Conservation (phyloP, 2,329 filamentous ascomycete species). For the Calonectria pauciramosa region DNA sequence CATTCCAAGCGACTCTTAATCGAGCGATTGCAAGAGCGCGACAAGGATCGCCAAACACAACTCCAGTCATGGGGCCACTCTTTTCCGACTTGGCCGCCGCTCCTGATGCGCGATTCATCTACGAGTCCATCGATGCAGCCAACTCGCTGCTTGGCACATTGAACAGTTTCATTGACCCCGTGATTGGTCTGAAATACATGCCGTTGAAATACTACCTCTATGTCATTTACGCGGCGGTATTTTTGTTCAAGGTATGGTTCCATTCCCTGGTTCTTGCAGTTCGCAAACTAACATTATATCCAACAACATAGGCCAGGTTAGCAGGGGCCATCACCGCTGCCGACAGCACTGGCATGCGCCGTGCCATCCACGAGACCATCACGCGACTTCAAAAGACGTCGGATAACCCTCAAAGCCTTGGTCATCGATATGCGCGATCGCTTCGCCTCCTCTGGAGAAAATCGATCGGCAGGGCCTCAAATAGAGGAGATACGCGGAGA, state of each 20-base stretch:
- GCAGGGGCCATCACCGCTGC: constrained; percentile 70
- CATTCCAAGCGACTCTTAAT: constrained; percentile 78
- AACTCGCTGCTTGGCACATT: constrained; percentile 72
- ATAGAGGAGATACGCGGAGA: constrained; percentile 10
- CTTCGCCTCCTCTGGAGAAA: constrained; percentile 72
- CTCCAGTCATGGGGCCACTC: constrained; percentile 52
- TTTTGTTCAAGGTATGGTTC: constrained; percentile 70
- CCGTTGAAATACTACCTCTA: constrained; percentile 74
- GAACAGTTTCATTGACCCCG: constrained; percentile 71
- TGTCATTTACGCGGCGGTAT: constrained; percentile 74
- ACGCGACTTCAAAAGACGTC: constrained; percentile 71
- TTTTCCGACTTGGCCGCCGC: constrained; percentile 70
- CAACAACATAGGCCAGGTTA: constrained; percentile 60
- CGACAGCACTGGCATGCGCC: constrained; percentile 68
- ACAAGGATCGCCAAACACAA: constrained; percentile 53
- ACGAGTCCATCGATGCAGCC: constrained; percentile 74
- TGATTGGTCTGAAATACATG: constrained; percentile 73
- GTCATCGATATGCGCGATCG: constrained; percentile 72
- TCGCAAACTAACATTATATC: background rate
- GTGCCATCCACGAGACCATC: constrained; percentile 70
- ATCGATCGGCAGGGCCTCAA: constrained; percentile 35
- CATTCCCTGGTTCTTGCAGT: background rate
- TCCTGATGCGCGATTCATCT: constrained; percentile 76
- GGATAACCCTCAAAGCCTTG: constrained; percentile 70
- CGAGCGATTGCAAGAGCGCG: constrained; percentile 52